phyloP scores from a whole-genome alignment of 345 rosid genomes.

The Rhodamnia argentea region DNA sequence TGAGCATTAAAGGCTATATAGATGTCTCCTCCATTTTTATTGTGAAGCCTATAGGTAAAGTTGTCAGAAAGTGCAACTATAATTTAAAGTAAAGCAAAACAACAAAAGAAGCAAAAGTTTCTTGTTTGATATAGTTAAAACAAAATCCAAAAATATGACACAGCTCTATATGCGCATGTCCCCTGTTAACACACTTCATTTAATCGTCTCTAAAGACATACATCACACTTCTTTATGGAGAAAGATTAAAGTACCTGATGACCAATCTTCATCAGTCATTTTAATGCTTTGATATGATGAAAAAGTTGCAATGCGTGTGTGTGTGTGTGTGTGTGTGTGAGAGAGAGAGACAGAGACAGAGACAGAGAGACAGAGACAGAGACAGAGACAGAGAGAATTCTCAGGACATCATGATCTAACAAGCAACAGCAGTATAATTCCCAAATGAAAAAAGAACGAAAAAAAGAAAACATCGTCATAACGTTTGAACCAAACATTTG shows the following conservation, averaged over 20 bases:
- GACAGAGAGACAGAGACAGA: not conserved
- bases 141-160: not conserved
- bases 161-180: not conserved
- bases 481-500: not conserved
- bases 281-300: not conserved
- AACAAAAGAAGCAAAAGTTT: not conserved
- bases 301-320: not conserved
- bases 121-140: not conserved
- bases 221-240: not conserved
- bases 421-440: not conserved
- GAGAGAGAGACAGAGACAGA: not conserved
- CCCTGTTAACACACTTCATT: not conserved
- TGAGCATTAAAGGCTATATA: conserved; percentile 81
- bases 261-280: not conserved
- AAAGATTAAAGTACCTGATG: not conserved
- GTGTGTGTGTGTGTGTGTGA: not conserved
- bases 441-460: not conserved
- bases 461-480: not conserved
- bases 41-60: conserved; percentile 59
- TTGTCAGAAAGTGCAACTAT: not conserved
- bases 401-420: not conserved
- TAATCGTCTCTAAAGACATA: not conserved
- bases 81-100: not conserved
- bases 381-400: not conserved
- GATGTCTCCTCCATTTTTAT: conserved; percentile 39